A percentile compares a stretch with the other conserved stretches of the same genome.
These are phyloP conservation scores for Schizophyllum amplum DNA, from an alignment of 1,284 basidiomycete genomes.

Conservation along the genomic window DNA sequence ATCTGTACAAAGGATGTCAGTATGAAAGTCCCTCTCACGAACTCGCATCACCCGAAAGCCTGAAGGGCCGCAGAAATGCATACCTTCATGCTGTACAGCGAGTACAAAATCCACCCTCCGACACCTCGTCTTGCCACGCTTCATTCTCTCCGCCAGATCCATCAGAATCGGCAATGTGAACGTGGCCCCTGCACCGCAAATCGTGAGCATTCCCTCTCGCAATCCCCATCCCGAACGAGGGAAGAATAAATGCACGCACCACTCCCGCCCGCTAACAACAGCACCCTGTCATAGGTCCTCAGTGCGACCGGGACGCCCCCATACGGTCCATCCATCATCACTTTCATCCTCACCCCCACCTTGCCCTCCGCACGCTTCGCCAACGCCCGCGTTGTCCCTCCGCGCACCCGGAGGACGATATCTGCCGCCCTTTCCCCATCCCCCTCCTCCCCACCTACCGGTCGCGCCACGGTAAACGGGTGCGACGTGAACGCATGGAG, in stretches of 20 bases:
- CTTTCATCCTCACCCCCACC: conserved; percentile 14
- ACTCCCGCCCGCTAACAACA: conserved; percentile 30
- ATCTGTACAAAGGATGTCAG: conserved; percentile 8
- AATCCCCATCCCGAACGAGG: too few relatives aligned
- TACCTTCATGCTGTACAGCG: conserved; percentile 18
- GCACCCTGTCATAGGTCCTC: conserved; percentile 22
- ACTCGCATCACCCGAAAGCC: too few relatives aligned
- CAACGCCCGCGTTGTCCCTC: conserved; percentile 24
- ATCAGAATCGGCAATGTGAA: conserved; percentile 22
- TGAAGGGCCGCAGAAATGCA: background rate
- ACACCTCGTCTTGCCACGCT: conserved; percentile 9
- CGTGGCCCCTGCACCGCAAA: conserved; percentile 17
- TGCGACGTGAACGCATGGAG: conserved; percentile 25
- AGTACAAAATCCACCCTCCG: conserved; percentile 18
- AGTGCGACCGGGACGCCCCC: conserved; percentile 25
- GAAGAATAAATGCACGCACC: conserved; percentile 13
- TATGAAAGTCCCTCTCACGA: background rate
- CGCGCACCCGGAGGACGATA: conserved; percentile 20
- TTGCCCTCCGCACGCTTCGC: conserved; percentile 12
- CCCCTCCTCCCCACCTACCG: too few relatives aligned
- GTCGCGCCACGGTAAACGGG: conserved; percentile 29
- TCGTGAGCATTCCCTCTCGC: too few relatives aligned
- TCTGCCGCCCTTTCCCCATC: conserved; percentile 8
- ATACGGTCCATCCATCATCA: conserved; percentile 34
- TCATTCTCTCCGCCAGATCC: conserved; percentile 16